phyloP scores from a whole-genome alignment of 1,139 yeast genomes.

The Yamadazyma taylorii region DNA sequence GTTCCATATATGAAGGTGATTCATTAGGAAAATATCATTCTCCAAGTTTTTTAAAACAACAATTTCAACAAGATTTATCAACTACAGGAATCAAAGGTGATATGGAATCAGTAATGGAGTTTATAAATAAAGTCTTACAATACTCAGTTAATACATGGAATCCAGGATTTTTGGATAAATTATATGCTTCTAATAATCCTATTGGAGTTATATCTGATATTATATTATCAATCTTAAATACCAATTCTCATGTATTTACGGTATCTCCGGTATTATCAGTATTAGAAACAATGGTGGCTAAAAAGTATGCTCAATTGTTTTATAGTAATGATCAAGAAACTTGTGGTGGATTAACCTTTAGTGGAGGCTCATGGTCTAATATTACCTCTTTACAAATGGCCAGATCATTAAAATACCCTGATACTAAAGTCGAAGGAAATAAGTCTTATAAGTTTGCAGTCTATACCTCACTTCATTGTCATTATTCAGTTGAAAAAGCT shows the following conservation, averaged over 20 bases:
- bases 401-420: slow-evolving; percentile 63
- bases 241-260: slow-evolving; percentile 84
- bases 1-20: slow-evolving; percentile 23
- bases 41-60: slow-evolving; percentile 32
- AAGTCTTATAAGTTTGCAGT: slow-evolving; percentile 58
- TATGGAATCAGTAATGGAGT: slow-evolving; percentile 34
- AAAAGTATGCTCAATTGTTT: slow-evolving; percentile 67
- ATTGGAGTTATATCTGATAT: slow-evolving; percentile 78
- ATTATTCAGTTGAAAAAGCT: slow-evolving; percentile 80
- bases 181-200: slow-evolving; percentile 83
- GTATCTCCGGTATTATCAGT: slow-evolving; percentile 82
- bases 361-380: slow-evolving; percentile 90
- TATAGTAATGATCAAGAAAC: slow-evolving; percentile 34
- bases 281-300: slow-evolving; percentile 68
- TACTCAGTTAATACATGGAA: slow-evolving; percentile 86
- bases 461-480: slow-evolving; percentile 72
- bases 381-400: slow-evolving; percentile 81
- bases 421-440: slow-evolving; percentile 66
- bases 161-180: slow-evolving; percentile 80
- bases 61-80: slow-evolving; percentile 20
- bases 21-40: slow-evolving; percentile 43
- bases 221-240: slow-evolving; percentile 67
- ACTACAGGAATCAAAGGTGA: slow-evolving; percentile 21
- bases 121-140: slow-evolving; percentile 58
- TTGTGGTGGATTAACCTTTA: slow-evolving; percentile 82